These are phyloP conservation scores for Hymenoscyphus linearis DNA, from an alignment of 2,329 filamentous ascomycete genomes.

Conservation along the genomic window DNA sequence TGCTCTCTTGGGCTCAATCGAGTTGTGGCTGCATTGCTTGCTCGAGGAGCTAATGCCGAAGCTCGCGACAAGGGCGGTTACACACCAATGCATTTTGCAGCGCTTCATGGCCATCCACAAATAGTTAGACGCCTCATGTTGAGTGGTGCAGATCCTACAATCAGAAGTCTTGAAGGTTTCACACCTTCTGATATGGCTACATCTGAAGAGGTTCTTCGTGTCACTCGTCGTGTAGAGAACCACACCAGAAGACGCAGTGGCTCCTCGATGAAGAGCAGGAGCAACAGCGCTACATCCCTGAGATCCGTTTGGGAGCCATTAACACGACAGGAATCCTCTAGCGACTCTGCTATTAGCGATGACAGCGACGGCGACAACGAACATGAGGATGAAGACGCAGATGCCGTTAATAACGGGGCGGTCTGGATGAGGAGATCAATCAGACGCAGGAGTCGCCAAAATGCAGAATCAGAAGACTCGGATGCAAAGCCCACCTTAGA, in stretches of 20 bases:
- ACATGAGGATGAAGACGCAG: constrained; percentile 32
- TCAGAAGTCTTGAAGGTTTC: constrained; percentile 65
- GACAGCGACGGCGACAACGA: constrained; percentile 39
- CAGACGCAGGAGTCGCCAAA: constrained; percentile 30
- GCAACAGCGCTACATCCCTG: constrained; percentile 62
- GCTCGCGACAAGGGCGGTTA: constrained; percentile 73
- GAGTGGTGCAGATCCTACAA: constrained; percentile 65
- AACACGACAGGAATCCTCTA: constrained; percentile 34
- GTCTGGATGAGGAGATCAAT: constrained; percentile 33
- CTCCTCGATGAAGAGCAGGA: constrained; percentile 51
- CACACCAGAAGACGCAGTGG: constrained; percentile 64
- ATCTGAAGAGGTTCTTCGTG: constrained; percentile 57
- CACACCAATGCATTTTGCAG: constrained; percentile 76
- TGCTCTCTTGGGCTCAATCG: constrained; percentile 69
- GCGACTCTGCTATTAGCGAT: constrained; percentile 37
- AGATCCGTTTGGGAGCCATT: constrained; percentile 61
- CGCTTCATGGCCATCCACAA: constrained; percentile 68
- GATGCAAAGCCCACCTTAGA: constrained; percentile 24
- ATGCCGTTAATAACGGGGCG: constrained; percentile 26
- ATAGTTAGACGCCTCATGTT: constrained; percentile 72
- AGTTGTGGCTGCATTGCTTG: constrained; percentile 71
- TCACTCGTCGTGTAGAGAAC: constrained; percentile 55
- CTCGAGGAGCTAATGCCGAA: constrained; percentile 72
- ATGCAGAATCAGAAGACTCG: constrained; percentile 12
- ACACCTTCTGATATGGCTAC: constrained; percentile 66